These are phyloP conservation scores for Panicum hallii DNA, from an alignment of 202 grass and related monocot species.

Conservation along the genomic window DNA sequence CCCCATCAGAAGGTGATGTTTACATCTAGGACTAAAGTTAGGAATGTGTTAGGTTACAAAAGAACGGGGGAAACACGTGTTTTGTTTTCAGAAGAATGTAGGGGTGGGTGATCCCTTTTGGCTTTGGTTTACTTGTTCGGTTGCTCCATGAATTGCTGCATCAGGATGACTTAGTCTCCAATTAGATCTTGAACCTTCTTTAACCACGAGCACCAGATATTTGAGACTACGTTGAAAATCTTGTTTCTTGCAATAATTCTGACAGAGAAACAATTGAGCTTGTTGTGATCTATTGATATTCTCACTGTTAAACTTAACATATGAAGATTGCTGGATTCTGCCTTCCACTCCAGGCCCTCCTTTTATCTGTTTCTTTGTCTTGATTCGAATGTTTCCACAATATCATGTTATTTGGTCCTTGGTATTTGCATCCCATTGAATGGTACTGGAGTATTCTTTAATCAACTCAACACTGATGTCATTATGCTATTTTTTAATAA, in stretches of 20 bases:
- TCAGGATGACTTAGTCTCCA: background rate
- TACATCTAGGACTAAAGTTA: background rate
- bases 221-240: background rate
- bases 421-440: background rate
- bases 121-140: conserved; percentile 11
- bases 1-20: background rate
- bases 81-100: conserved; percentile 6
- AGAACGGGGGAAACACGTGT: background rate
- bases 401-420: conserved; percentile 15
- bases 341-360: background rate
- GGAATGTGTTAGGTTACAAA: conserved; percentile 28
- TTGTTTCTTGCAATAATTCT: background rate
- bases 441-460: conserved; percentile 13
- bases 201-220: background rate
- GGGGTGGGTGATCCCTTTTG: background rate
- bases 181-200: conserved; percentile 1
- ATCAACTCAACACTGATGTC: background rate
- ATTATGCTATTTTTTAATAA: conserved; percentile 13
- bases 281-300: background rate
- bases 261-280: background rate
- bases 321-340: background rate
- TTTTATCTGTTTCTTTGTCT: background rate
- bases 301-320: background rate
- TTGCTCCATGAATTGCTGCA: background rate
- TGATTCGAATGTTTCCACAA: background rate